phyloP scores from a whole-genome alignment of 2,329 filamentous ascomycete genomes.

The Didymella glomerata region DNA sequence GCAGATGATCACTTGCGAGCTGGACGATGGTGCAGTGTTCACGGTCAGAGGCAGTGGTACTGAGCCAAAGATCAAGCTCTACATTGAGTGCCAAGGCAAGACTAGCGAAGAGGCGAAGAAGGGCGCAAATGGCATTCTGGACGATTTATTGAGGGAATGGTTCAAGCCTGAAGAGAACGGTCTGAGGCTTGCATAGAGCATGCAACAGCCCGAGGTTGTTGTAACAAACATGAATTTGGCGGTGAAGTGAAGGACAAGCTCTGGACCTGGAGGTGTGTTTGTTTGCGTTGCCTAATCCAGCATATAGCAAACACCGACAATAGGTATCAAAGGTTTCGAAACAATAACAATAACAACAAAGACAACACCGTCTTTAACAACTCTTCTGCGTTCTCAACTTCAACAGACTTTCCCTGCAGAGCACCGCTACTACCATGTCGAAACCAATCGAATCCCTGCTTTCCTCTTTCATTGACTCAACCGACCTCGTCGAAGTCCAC shows the following conservation, averaged over 20 bases:
- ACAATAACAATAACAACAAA: too few relatives aligned
- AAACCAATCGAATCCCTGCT: background rate
- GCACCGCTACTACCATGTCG: background rate
- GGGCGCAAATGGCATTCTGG: conserved; percentile 57
- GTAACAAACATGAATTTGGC: background rate
- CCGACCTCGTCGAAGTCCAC: background rate
- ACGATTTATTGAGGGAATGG: conserved; percentile 60
- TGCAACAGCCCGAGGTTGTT: background rate
- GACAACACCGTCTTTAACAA: background rate
- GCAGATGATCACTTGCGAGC: conserved; percentile 71
- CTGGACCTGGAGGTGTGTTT: background rate
- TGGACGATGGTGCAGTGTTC: conserved; percentile 64
- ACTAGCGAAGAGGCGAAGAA: conserved; percentile 54
- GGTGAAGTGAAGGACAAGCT: conserved; percentile 1
- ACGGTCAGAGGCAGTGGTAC: conserved; percentile 70
- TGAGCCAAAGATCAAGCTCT: conserved; percentile 72
- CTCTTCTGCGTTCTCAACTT: background rate
- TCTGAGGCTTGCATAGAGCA: conserved; percentile 43
- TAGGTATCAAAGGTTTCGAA: background rate
- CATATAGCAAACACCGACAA: background rate
- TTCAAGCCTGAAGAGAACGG: conserved; percentile 54
- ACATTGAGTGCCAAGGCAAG: conserved; percentile 59
- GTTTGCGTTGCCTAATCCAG: background rate
- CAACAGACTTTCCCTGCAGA: background rate
- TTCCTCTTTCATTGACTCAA: background rate